Evolutionary conservation across 139 green algal genomes (phyloP), one percentile per base, ranked within the genome.

Genomic region (Coelastrella sp.): DNA sequence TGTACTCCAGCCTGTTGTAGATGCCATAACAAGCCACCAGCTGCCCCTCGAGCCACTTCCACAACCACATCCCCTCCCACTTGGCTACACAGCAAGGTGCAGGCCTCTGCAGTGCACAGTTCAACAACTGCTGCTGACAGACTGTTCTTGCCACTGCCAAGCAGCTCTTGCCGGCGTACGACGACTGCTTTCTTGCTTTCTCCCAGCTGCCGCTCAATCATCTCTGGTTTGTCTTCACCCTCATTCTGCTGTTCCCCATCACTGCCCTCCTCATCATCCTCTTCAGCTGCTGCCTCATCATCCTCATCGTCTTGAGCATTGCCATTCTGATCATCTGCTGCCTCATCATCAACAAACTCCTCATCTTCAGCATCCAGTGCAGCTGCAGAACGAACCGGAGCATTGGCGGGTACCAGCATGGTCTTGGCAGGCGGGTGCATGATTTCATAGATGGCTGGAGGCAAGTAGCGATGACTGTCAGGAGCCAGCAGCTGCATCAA

Each of bases 401-500:
- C n/a, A n/a, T n/a, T n/a, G n/a, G n/a, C n/a, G n/a, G n/a, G n/a
- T n/a, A 89, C 88, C 37, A 71, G 59, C 37, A 89, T 81, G 19
- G 64, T 87, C 41, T 88, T 88, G 32, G 71, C 59, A 43, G 89
- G 85, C 15, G 91, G 92, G 50, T 92, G 85, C 15, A 95, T 67
- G 15, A 97, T 68, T 48, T 90, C 80, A 41, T 79, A 40, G 2
- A 91, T 80, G 40, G 90, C 72, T 3, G 92, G 90, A 2, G 94
- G 89, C 13, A 96, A 77, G 89, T 96, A 96, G 66, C 91, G 90
- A 30, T 79, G 50, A 82, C 73, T 88, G 88, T 88, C 59, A 13
- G 95, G 95, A 9, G 88, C 80, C 78, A 98, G 88, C 76, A 98
- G 88, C 86, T 96, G 91, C 74, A 96, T 74, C 34, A 97, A 51